Conservation (phyloP, 2,329 filamentous ascomycete genomes). For the Xylaria sp. region DNA sequence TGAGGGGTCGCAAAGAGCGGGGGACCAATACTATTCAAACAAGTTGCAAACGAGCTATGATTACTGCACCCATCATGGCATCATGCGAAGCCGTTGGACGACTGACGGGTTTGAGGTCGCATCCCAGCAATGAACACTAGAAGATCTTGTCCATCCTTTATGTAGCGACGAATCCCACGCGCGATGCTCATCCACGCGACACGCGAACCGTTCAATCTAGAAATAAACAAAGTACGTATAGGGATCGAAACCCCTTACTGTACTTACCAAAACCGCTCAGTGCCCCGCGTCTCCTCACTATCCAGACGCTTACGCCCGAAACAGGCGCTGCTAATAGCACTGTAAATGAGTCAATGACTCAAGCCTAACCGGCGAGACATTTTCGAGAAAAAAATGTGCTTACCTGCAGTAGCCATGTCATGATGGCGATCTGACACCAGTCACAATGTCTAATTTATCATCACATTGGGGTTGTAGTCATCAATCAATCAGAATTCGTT, state of each 20-base stretch:
- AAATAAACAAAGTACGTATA: neutral
- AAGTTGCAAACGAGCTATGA: constrained; percentile 32
- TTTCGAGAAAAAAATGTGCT: neutral
- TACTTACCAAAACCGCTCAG: neutral
- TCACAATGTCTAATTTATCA: neutral
- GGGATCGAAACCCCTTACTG: neutral
- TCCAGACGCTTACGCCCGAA: neutral
- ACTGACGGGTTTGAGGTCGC: constrained; percentile 18
- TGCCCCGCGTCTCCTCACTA: neutral
- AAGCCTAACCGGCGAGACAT: neutral
- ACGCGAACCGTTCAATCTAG: neutral
- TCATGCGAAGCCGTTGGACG: neutral
- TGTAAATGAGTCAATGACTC: neutral
- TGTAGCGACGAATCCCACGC: constrained; percentile 3
- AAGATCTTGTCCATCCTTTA: constrained; percentile 5
- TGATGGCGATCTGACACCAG: neutral
- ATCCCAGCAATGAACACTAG: constrained; percentile 19
- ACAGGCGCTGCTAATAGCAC: neutral
- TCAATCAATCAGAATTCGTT: neutral
- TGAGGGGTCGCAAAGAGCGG: constrained; percentile 1
- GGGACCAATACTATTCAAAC: constrained; percentile 35
- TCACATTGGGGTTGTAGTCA: neutral
- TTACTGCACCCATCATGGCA: constrained; percentile 23
- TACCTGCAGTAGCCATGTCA: neutral
- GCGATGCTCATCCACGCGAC: neutral